Base-by-base conservation (phyloP, 2,329 filamentous ascomycete genomes). In the Macroventuria anomochaeta region DNA sequence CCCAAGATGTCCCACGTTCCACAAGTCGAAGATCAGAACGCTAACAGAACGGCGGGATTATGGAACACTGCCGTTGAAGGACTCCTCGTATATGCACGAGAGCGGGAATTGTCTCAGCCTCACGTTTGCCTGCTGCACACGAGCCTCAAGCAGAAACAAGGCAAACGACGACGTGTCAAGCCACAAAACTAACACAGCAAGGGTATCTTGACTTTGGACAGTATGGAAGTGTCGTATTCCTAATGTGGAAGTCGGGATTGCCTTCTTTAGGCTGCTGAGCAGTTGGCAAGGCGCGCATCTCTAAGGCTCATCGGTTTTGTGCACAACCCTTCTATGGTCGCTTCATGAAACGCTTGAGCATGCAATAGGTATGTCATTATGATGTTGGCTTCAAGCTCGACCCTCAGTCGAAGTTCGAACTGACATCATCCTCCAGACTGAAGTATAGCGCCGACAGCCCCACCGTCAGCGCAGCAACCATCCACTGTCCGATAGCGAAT, bases 401-500 rank as follows among this genome's bases (percentile, higher is more conserved):
- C n/a, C 17, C 18, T 47, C 23, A 36, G 29, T 41, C 47, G 18
- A 51, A 31, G n/a, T 23, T 43, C 20, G 46, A 29, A 15, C 21
- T 50, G 2, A 49, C 43, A 5, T 53, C 38, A 28, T 57, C 54
- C 44, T 51, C 44, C 13, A 57, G 11, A 26, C 43, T 43, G 31
- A 56, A 53, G 20, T 46, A 58, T 15, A 61, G 15, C 29, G 55
- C 46, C 7, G 49, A 42, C 32, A 61, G n/a, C 10, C 17, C 41
- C 23, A 53, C 58, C 4, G 52, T 42, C 25, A 61, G 11, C 18
- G 42, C 42, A 6, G 52, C 58, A 7, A 61, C 52, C 39, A 58
- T 53, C 58, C 51, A 61, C 44, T 61, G 58, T n/a, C 58, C 58
- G 38, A 61, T 58, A 2, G 42, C 52, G 31, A 61, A 61, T 2